These are phyloP conservation scores for Scutellaria galericulata DNA, from an alignment of 257 asterid genomes.

Conservation along the genomic window DNA sequence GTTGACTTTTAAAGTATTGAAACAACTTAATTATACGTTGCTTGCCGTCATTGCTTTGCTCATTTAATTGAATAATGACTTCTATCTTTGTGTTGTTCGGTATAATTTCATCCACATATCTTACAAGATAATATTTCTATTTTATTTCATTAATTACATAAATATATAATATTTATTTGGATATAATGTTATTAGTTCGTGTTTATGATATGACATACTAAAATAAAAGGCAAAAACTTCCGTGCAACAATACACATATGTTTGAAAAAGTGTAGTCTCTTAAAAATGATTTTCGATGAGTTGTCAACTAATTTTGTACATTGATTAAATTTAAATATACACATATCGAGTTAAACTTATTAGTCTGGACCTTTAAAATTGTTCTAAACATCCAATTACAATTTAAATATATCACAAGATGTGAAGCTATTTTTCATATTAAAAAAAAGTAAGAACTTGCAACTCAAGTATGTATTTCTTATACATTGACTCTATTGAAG, in stretches of 20 bases:
- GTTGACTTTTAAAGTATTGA: conserved; percentile 16
- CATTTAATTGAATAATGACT: neutral
- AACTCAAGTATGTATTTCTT: neutral
- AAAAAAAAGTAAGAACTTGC: neutral
- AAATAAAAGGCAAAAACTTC: no score
- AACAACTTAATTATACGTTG: neutral
- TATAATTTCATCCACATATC: neutral
- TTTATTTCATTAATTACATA: neutral
- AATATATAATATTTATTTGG: neutral
- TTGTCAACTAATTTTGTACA: no score
- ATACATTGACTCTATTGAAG: no score
- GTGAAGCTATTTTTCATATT: neutral
- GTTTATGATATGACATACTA: neutral
- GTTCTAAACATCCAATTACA: neutral
- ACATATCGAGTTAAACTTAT: no score
- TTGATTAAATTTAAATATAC: no score
- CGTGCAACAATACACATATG: neutral
- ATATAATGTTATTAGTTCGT: neutral
- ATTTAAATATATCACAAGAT: neutral
- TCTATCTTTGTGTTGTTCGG: neutral
- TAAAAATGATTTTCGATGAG: no score
- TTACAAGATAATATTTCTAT: neutral
- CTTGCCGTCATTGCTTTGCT: conserved; percentile 6
- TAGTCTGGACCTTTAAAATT: no score
- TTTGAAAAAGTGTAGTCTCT: neutral